Evolutionary conservation across 2,329 filamentous ascomycete genomes (phyloP).

Genomic region (Penicillium sp.): DNA sequence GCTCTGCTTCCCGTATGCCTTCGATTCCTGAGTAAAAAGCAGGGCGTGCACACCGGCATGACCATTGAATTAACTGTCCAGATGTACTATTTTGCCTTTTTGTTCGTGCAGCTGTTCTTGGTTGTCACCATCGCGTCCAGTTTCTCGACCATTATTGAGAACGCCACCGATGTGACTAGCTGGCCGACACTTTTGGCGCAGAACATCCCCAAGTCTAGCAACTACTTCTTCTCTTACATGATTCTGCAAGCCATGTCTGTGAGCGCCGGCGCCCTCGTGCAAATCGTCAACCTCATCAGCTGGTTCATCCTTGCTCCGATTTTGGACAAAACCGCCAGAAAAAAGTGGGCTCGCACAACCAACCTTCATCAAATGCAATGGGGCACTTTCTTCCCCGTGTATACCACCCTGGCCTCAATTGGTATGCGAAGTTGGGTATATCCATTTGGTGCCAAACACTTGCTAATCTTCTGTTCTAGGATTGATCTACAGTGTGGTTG

Average conservation of each 20-base stretch:
- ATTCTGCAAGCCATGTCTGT: conserved; percentile 89
- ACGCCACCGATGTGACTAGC: conserved; percentile 66
- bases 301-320: conserved; percentile 83
- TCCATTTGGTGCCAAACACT: neutral
- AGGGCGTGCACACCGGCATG: conserved; percentile 80
- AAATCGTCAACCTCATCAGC: conserved; percentile 73
- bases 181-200: conserved; percentile 71
- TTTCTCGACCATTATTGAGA: conserved; percentile 64
- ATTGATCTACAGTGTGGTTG: conserved; percentile 82
- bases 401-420: conserved; percentile 95
- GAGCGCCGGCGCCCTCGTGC: conserved; percentile 83
- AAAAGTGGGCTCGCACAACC: conserved; percentile 86
- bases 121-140: conserved; percentile 84
- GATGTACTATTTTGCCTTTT: conserved; percentile 86
- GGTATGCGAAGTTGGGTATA: conserved; percentile 46
- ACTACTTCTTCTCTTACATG: conserved; percentile 99
- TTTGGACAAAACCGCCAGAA: conserved; percentile 75
- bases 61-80: conserved; percentile 82
- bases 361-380: conserved; percentile 75
- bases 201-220: conserved; percentile 81
- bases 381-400: conserved; percentile 93
- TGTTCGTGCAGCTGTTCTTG: conserved; percentile 93
- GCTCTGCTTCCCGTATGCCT: conserved; percentile 80
- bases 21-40: conserved; percentile 67
- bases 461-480: conserved; percentile 35